phyloP scores from a whole-genome alignment of 768 basidiomycete genomes.

The Phanerodontia chrysosporium region DNA sequence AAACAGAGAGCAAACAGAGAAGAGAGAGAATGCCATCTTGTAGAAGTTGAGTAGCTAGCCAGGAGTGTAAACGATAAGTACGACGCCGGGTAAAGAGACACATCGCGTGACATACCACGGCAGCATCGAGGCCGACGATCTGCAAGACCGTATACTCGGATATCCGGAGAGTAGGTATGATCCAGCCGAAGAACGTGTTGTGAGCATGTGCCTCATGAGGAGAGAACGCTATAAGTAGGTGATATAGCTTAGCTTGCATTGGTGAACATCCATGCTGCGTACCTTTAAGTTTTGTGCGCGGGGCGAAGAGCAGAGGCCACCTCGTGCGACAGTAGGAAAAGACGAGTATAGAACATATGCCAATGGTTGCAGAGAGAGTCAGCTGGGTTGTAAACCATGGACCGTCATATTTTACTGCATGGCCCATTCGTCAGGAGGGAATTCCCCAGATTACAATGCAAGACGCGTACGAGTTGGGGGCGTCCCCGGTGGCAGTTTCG shows the following conservation, averaged over 20 bases:
- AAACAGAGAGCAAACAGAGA: constrained; percentile 80
- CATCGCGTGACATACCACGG: constrained; percentile 63
- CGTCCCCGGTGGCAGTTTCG: constrained; percentile 50
- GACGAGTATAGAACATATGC: constrained; percentile 72
- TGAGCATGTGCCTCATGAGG: constrained; percentile 90
- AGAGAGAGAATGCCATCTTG: constrained; percentile 92
- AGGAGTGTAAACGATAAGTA: background rate
- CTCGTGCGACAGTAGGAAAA: constrained; percentile 87
- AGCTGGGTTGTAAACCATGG: constrained; percentile 96
- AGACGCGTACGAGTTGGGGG: constrained; percentile 55
- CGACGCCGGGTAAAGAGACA: background rate
- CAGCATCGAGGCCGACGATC: constrained; percentile 95
- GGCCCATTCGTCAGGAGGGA: too few relatives aligned
- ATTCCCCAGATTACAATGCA: too few relatives aligned
- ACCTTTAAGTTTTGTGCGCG: constrained; percentile 94
- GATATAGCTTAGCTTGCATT: background rate
- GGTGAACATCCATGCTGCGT: constrained; percentile 13
- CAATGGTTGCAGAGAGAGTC: constrained; percentile 70
- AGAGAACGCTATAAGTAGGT: constrained; percentile 67
- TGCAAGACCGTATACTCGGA: constrained; percentile 93
- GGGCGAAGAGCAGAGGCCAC: constrained; percentile 89
- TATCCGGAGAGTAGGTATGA: constrained; percentile 83
- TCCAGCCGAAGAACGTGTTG: constrained; percentile 91
- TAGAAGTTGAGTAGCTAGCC: constrained; percentile 88
- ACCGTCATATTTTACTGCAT: constrained; percentile 74